Percentiles rank a stretch among this genome's conserved stretches.
Conservation (phyloP, 2,329 filamentous ascomycete species). For the Zelopaecilomyces penicillatus region DNA sequence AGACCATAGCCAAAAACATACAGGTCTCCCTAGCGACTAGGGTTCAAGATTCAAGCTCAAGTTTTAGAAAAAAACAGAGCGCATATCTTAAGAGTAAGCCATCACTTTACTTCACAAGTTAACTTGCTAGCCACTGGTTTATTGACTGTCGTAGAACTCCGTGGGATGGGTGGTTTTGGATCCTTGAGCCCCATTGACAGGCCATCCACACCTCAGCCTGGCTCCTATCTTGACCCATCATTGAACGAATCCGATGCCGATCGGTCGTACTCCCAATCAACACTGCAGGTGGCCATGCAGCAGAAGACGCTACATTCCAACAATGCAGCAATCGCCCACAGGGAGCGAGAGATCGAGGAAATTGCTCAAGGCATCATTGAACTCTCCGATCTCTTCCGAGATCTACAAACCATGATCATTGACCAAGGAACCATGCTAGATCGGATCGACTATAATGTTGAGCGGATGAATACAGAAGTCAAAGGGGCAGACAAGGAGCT, state of each 20-base stretch:
- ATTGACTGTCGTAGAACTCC: slow-evolving; percentile 49
- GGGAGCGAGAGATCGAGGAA: slow-evolving; percentile 93
- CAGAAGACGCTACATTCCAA: slow-evolving; percentile 62
- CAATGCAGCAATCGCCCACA: slow-evolving; percentile 78
- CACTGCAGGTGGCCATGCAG: slow-evolving; percentile 69
- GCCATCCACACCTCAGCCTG: slow-evolving; percentile 40
- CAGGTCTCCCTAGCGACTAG: slow-evolving; percentile 82
- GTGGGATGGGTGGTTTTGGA: slow-evolving; percentile 57
- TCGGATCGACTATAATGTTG: slow-evolving; percentile 96
- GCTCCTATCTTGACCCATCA: slow-evolving; percentile 70
- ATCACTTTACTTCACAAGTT: neutral
- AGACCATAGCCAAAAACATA: slow-evolving; percentile 93
- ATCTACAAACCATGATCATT: slow-evolving; percentile 91
- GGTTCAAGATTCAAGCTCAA: slow-evolving; percentile 85
- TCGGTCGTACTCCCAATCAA: slow-evolving; percentile 81
- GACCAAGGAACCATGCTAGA: slow-evolving; percentile 87
- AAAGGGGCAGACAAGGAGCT: slow-evolving; percentile 91
- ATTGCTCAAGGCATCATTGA: slow-evolving; percentile 98
- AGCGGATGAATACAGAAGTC: slow-evolving; percentile 87
- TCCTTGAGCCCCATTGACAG: slow-evolving; percentile 43
- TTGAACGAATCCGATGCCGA: slow-evolving; percentile 91
- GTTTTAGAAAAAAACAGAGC: slow-evolving; percentile 95
- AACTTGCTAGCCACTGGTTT: slow-evolving; percentile 2
- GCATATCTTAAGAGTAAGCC: slow-evolving; percentile 80
- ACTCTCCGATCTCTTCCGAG: slow-evolving; percentile 90